Evolutionary conservation across 2,329 filamentous ascomycete genomes (phyloP).

Genomic region (Talaromyces sp.): DNA sequence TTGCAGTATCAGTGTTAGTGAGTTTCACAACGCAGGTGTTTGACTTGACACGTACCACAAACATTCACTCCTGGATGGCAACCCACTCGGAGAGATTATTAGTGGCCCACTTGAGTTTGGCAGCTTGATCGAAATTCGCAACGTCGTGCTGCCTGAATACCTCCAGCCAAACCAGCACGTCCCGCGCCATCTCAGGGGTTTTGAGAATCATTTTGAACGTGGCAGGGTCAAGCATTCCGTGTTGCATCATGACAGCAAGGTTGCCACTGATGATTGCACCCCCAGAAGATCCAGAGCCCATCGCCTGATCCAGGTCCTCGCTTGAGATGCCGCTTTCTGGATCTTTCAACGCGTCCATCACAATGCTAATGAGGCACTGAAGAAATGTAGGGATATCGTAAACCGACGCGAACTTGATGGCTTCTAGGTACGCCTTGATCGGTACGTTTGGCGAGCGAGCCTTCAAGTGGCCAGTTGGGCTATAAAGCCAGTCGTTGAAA

Average conservation of each 20-base stretch:
- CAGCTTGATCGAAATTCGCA: neutral
- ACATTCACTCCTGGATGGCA: neutral
- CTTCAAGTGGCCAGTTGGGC: neutral
- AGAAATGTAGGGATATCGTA: neutral
- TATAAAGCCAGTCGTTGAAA: conserved; percentile 8
- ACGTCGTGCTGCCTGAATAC: neutral
- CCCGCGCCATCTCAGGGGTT: neutral
- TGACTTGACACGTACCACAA: neutral
- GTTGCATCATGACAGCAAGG: neutral
- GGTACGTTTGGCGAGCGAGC: neutral
- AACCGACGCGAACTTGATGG: neutral
- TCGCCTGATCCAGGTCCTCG: neutral
- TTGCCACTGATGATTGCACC: conserved; percentile 4
- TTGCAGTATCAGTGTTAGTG: neutral
- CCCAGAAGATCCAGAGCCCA: neutral
- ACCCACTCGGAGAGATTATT: neutral
- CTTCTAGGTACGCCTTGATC: conserved; percentile 1
- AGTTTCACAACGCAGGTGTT: neutral
- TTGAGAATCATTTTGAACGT: neutral
- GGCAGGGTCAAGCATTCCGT: neutral
- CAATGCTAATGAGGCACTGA: neutral
- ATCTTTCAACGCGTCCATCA: neutral
- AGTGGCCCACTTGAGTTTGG: neutral
- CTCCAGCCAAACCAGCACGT: neutral
- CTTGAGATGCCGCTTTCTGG: neutral